A percentile compares a stretch with the other conserved stretches of the same genome.
Conservation (phyloP, 352 stramenopile species). For the Pythium phragmiticola region DNA sequence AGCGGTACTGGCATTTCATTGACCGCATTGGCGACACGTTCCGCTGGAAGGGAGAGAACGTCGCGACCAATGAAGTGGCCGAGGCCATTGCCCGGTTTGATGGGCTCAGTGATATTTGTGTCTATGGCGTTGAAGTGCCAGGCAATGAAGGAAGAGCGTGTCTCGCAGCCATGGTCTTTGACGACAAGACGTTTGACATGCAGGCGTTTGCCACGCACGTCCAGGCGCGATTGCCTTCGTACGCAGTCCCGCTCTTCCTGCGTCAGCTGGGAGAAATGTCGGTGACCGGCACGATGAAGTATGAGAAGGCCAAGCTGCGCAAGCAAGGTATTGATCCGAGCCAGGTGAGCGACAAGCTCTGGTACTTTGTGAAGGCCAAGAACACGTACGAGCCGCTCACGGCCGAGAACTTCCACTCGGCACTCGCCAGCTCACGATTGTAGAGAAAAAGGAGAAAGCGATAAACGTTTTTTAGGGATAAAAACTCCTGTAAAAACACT, state of each 20-base stretch:
- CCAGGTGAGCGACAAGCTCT: constrained; percentile 54
- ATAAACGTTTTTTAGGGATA: too few species aligned
- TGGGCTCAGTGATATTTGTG: constrained; percentile 72
- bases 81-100: constrained; percentile 77
- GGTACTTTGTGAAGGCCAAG: constrained; percentile 51
- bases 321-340: constrained; percentile 79
- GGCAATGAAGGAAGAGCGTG: constrained; percentile 79
- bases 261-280: constrained; percentile 68
- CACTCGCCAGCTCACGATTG: constrained; percentile 1
- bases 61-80: constrained; percentile 88
- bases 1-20: constrained; percentile 85
- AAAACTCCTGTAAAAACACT: too few species aligned
- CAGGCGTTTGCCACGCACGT: constrained; percentile 53
- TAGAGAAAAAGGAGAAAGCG: not conserved
- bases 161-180: constrained; percentile 83
- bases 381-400: constrained; percentile 56
- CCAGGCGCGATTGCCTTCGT: constrained; percentile 49
- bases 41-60: constrained; percentile 93
- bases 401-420: constrained; percentile 49
- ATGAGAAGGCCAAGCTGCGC: constrained; percentile 88
- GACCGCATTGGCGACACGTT: constrained; percentile 93
- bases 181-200: constrained; percentile 57
- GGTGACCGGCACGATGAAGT: constrained; percentile 91
- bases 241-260: constrained; percentile 85
- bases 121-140: constrained; percentile 75